Conservation (phyloP, 2,329 filamentous ascomycete genomes). For the Knufia fluminis region DNA sequence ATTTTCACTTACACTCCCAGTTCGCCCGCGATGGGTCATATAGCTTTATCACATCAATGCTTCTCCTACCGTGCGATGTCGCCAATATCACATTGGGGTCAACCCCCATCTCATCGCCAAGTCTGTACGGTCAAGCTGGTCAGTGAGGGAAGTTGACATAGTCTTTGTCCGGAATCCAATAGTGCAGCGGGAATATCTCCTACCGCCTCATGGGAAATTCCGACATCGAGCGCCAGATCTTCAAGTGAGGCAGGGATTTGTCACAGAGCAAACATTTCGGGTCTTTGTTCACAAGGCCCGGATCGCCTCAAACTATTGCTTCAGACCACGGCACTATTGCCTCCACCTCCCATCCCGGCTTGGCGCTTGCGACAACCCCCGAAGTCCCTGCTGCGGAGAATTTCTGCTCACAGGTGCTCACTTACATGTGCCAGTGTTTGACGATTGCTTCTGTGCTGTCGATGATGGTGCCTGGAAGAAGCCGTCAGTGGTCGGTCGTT, state of each 20-base stretch:
- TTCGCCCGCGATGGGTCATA: conserved; percentile 78
- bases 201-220: background rate
- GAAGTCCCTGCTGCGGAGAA: background rate
- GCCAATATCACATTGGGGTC: conserved; percentile 75
- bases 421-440: conserved; percentile 54
- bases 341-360: background rate
- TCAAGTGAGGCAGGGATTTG: background rate
- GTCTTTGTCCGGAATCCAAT: background rate
- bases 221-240: background rate
- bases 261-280: background rate
- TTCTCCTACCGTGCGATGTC: conserved; percentile 82
- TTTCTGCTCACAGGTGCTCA: conserved; percentile 9
- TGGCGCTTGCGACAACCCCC: background rate
- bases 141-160: background rate
- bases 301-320: background rate
- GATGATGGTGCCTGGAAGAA: conserved; percentile 32
- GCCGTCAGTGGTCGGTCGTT: background rate
- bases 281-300: background rate
- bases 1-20: conserved; percentile 66
- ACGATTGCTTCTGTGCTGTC: conserved; percentile 48
- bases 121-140: conserved; percentile 23
- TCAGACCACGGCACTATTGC: background rate
- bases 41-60: conserved; percentile 73
- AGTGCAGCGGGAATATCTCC: conserved; percentile 1
- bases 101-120: conserved; percentile 71